These are phyloP conservation scores for Tulasnella sp. DNA, from an alignment of 768 basidiomycete species.

Conservation along the genomic window DNA sequence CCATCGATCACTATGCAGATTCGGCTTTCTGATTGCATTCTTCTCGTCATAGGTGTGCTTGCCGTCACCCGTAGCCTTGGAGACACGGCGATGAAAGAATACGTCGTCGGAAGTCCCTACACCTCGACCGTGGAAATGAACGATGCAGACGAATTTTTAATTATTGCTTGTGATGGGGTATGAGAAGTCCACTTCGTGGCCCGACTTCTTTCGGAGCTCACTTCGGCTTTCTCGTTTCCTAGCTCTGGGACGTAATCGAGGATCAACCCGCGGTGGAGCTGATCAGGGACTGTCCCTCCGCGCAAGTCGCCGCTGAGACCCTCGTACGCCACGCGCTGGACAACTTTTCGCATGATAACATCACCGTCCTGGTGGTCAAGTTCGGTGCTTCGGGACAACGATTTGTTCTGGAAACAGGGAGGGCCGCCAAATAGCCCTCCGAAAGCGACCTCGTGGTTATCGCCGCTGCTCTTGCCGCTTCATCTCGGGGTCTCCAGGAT, in stretches of 20 bases:
- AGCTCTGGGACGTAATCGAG: constrained; percentile 96
- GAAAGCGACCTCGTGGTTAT: not conserved
- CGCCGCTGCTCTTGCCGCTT: too few species aligned
- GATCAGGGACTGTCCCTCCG: constrained; percentile 64
- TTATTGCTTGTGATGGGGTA: constrained; percentile 97
- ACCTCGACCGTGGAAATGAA: constrained; percentile 96
- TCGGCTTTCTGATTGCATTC: not conserved
- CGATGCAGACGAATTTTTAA: constrained; percentile 90
- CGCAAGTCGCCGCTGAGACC: constrained; percentile 77
- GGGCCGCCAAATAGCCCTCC: not conserved
- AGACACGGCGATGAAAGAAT: constrained; percentile 99
- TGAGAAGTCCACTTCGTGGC: constrained; percentile 44
- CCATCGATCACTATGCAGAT: not conserved
- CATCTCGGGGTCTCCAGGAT: too few species aligned
- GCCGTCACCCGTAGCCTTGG: constrained; percentile 96
- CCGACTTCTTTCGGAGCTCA: too few species aligned
- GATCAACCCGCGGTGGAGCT: constrained; percentile 92
- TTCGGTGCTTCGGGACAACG: constrained; percentile 49
- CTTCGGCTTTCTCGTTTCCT: constrained; percentile 3
- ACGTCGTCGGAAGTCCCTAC: constrained; percentile 96
- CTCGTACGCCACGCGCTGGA: constrained; percentile 82
- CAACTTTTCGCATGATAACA: constrained; percentile 92
- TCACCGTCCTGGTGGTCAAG: constrained; percentile 86
- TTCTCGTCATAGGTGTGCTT: constrained; percentile 60
- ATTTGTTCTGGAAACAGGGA: not conserved